Evolutionary conservation across 2,329 filamentous ascomycete species (phyloP).

Genomic region (Fusarium tupiense): DNA sequence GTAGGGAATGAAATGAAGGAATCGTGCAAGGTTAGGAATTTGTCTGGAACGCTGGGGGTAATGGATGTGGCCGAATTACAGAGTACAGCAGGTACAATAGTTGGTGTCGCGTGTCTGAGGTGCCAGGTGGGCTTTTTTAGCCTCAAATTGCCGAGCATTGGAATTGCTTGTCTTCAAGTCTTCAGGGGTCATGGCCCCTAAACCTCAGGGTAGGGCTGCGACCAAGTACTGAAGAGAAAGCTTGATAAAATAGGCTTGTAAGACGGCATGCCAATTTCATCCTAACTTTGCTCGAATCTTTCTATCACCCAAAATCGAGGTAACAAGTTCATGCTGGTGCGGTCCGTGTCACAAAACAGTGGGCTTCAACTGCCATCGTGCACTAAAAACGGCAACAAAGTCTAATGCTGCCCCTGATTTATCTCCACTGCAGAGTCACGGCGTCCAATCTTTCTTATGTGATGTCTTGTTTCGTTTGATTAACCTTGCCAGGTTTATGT

Average conservation of each 20-base stretch:
- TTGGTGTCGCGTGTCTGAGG: conserved; percentile 35
- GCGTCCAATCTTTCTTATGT: conserved; percentile 25
- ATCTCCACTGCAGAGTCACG: conserved; percentile 15
- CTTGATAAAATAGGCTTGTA: background rate
- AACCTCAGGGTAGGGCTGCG: conserved; percentile 9
- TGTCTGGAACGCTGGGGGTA: conserved; percentile 28
- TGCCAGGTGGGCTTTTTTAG: conserved; percentile 22
- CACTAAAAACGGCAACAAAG: conserved; percentile 40
- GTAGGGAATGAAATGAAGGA: conserved; percentile 11
- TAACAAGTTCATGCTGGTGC: conserved; percentile 13
- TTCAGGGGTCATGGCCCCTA: conserved; percentile 34
- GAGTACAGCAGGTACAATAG: conserved; percentile 2
- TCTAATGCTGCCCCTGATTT: conserved; percentile 29
- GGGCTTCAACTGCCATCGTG: conserved; percentile 30
- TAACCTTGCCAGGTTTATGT: conserved; percentile 17
- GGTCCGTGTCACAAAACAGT: conserved; percentile 34
- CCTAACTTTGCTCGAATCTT: background rate
- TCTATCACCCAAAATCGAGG: background rate
- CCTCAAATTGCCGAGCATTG: conserved; percentile 36
- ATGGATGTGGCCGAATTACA: conserved; percentile 15
- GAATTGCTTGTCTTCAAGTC: conserved; percentile 36
- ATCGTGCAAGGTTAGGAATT: conserved; percentile 25
- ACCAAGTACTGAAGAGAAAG: background rate
- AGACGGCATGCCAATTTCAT: background rate
- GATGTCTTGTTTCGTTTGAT: conserved; percentile 37